These are phyloP conservation scores for Dactylellina sp. DNA, from an alignment of 2,329 filamentous ascomycete genomes.

Conservation along the genomic window DNA sequence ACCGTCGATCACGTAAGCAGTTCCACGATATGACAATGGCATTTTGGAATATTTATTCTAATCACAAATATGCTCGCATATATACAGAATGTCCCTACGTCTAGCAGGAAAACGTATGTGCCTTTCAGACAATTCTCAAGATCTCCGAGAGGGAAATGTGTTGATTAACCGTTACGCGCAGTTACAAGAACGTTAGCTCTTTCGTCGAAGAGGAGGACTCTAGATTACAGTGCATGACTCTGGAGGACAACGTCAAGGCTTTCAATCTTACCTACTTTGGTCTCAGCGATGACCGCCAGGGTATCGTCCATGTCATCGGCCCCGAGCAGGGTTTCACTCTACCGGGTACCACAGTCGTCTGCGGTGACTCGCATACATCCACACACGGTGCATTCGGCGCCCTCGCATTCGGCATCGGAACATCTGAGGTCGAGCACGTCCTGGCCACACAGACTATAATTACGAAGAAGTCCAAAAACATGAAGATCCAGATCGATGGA, in stretches of 20 bases:
- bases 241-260: slow-evolving; percentile 97
- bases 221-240: slow-evolving; percentile 89
- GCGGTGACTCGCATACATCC: slow-evolving; percentile 97
- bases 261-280: slow-evolving; percentile 98
- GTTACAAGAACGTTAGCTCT: slow-evolving; percentile 89
- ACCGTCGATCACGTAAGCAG: slow-evolving; percentile 91
- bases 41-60: background rate
- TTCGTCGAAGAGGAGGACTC: slow-evolving; percentile 97
- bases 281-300: slow-evolving; percentile 93
- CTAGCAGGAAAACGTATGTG: slow-evolving; percentile 77
- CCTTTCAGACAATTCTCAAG: background rate
- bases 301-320: slow-evolving; percentile 98
- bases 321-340: slow-evolving; percentile 99
- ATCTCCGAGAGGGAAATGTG: slow-evolving; percentile 5
- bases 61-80: background rate
- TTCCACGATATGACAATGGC: slow-evolving; percentile 1
- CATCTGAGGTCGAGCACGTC: slow-evolving; percentile 98
- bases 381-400: slow-evolving; percentile 97
- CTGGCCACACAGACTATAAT: slow-evolving; percentile 95
- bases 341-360: slow-evolving; percentile 95
- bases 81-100: slow-evolving; percentile 89
- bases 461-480: slow-evolving; percentile 96
- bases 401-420: slow-evolving; percentile 96
- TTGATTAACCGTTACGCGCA: slow-evolving; percentile 28
- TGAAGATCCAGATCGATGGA: slow-evolving; percentile 95